These are phyloP conservation scores for Coniochaeta hoffmannii DNA, from an alignment of 2,329 filamentous ascomycete species.

Conservation along the genomic window DNA sequence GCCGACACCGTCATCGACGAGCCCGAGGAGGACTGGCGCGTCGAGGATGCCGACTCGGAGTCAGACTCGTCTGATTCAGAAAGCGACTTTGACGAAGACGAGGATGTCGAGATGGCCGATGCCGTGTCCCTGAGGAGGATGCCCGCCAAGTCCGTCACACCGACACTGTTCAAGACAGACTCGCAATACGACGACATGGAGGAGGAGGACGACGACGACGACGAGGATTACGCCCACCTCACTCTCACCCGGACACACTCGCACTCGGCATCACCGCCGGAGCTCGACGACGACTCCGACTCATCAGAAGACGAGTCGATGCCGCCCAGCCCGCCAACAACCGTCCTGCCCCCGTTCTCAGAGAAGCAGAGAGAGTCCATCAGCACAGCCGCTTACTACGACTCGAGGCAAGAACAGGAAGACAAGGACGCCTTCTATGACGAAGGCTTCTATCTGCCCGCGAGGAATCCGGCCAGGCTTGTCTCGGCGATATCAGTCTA, in stretches of 20 bases:
- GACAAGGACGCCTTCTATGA: conserved; percentile 38
- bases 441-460: conserved; percentile 46
- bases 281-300: conserved; percentile 62
- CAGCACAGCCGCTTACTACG: conserved; percentile 22
- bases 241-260: conserved; percentile 63
- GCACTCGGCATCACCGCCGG: conserved; percentile 58
- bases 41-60: conserved; percentile 55
- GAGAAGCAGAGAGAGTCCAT: conserved; percentile 43
- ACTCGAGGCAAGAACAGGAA: conserved; percentile 28
- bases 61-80: conserved; percentile 42
- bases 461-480: conserved; percentile 41
- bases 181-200: conserved; percentile 35
- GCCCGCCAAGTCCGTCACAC: conserved; percentile 21
- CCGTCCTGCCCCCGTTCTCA: conserved; percentile 48
- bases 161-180: background rate
- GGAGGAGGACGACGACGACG: conserved; percentile 48
- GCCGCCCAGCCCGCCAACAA: conserved; percentile 61
- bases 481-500: conserved; percentile 51
- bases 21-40: conserved; percentile 61
- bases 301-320: conserved; percentile 66
- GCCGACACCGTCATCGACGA: conserved; percentile 72
- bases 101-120: conserved; percentile 50
- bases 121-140: conserved; percentile 38
- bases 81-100: conserved; percentile 40
- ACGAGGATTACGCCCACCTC: conserved; percentile 59